Evolutionary conservation across 305 asterid genomes (phyloP).

Genomic region (Fraxinus platypoda): DNA sequence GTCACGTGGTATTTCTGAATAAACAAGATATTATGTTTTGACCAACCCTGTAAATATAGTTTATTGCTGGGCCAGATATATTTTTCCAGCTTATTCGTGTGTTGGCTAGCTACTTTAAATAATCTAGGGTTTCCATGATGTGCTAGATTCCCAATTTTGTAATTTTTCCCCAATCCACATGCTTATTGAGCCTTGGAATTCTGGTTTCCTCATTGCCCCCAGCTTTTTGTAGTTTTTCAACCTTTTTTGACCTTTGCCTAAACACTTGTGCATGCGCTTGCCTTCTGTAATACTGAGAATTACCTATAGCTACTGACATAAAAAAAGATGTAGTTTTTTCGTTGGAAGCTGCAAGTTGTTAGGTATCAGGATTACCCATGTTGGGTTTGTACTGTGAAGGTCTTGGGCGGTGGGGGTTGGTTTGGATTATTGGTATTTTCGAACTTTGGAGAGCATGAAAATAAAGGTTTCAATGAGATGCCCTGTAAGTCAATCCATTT

Average conservation of each 20-base stretch:
- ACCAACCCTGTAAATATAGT: background rate
- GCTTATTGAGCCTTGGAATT: background rate
- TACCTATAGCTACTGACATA: background rate
- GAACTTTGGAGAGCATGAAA: background rate
- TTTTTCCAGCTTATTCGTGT: background rate
- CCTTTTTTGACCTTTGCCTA: background rate
- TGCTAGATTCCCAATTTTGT: background rate
- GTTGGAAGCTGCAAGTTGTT: background rate
- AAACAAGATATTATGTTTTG: background rate
- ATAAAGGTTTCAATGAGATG: background rate
- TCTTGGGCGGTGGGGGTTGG: background rate
- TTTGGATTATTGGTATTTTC: background rate
- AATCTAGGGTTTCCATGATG: background rate
- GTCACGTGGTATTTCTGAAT: background rate
- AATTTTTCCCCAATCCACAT: background rate
- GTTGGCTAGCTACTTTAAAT: background rate
- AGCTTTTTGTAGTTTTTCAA: background rate
- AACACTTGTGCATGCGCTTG: background rate
- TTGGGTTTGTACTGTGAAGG: background rate
- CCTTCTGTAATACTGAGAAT: background rate
- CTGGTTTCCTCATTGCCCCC: background rate
- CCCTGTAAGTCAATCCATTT: background rate
- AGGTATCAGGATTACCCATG: background rate
- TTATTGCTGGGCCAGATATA: background rate
- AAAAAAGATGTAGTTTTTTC: background rate